Conservation (phyloP, 495 filamentous ascomycete species). For the Tuber magnatum region DNA sequence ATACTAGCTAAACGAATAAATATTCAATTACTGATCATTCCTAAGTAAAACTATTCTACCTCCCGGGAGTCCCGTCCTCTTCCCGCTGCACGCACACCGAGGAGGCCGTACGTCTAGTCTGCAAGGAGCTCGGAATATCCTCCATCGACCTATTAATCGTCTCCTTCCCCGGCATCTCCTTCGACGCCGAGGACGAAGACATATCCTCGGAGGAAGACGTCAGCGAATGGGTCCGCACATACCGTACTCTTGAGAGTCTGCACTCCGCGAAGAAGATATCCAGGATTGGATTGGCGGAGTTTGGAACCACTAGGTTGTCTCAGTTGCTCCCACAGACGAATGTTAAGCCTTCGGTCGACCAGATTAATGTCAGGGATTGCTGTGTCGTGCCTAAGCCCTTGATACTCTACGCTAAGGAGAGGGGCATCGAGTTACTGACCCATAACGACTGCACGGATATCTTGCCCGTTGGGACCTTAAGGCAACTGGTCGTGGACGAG, state of each 20-base stretch:
- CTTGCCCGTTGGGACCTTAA: conserved; percentile 70
- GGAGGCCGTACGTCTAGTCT: conserved; percentile 52
- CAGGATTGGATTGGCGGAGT: conserved; percentile 80
- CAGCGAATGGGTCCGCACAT: conserved; percentile 62
- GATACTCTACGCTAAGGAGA: conserved; percentile 72
- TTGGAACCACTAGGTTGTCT: conserved; percentile 70
- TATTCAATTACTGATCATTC: neutral
- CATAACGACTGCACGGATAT: conserved; percentile 94
- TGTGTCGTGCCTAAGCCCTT: conserved; percentile 90
- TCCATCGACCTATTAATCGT: conserved; percentile 84
- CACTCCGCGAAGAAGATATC: conserved; percentile 62
- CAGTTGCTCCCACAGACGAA: conserved; percentile 56
- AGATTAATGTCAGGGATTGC: conserved; percentile 96
- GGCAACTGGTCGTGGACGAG: conserved; percentile 67
- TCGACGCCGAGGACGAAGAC: conserved; percentile 84
- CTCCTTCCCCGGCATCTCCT: conserved; percentile 86
- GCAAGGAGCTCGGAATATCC: conserved; percentile 63
- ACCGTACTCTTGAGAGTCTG: conserved; percentile 65
- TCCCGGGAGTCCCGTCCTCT: conserved; percentile 23
- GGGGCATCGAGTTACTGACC: conserved; percentile 79
- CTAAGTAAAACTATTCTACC: conserved; percentile 39
- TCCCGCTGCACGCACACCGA: conserved; percentile 41
- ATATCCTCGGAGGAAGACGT: conserved; percentile 47
- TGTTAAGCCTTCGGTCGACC: conserved; percentile 75
- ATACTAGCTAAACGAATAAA: neutral